Conservation (phyloP, 176 grass and related monocot genomes). For the Coix lacrymajobi region DNA sequence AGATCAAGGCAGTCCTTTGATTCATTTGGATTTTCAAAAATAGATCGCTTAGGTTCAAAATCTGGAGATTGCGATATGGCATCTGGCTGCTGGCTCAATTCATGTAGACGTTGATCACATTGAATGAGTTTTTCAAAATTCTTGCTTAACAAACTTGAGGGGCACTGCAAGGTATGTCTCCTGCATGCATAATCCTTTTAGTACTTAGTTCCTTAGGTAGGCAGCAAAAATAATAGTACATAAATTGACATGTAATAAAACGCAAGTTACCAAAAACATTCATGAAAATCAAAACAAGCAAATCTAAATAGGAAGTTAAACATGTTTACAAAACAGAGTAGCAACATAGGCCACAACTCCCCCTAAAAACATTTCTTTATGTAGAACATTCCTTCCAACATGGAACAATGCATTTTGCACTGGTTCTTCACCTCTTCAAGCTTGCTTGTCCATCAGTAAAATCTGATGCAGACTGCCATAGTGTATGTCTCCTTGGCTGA, state of each 20-base stretch:
- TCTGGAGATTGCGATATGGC: slow-evolving; percentile 33
- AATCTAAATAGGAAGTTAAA: background rate
- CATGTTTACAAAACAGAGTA: background rate
- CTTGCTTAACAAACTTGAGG: slow-evolving; percentile 55
- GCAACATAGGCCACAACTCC: background rate
- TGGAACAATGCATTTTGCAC: background rate
- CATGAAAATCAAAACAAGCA: background rate
- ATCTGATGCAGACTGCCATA: slow-evolving; percentile 70
- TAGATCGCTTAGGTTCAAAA: slow-evolving; percentile 44
- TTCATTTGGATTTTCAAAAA: slow-evolving; percentile 57
- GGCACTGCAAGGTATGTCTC: slow-evolving; percentile 68
- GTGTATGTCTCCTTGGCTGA: slow-evolving; percentile 87
- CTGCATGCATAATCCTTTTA: slow-evolving; percentile 32
- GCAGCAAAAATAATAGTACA: background rate
- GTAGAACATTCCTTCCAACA: background rate
- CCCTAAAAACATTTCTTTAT: background rate
- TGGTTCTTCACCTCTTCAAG: slow-evolving; percentile 44
- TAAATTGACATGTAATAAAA: background rate
- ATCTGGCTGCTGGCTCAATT: slow-evolving; percentile 50
- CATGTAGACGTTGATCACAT: slow-evolving; percentile 58
- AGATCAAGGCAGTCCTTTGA: slow-evolving; percentile 13
- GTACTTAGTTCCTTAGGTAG: background rate
- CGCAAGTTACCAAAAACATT: background rate
- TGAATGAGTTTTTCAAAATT: slow-evolving; percentile 87
- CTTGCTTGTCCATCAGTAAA: slow-evolving; percentile 76